Base-by-base conservation (phyloP, 2,329 filamentous ascomycete species). In the Bisporella sp. region DNA sequence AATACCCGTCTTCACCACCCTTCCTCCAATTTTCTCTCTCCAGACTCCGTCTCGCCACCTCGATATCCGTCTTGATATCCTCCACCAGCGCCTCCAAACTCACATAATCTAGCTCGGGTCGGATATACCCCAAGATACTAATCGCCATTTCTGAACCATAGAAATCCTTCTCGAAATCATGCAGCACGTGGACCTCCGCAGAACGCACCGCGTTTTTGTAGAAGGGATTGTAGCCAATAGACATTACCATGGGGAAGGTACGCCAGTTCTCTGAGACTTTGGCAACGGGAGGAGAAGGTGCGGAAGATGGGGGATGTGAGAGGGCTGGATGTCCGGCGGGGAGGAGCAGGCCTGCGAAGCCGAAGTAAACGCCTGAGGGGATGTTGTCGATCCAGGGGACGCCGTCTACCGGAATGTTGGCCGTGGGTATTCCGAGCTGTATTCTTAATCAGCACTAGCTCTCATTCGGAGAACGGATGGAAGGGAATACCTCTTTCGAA, bases 211-310 rank as follows among this genome's bases (percentile, higher is more conserved):
- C 84, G 75, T 99, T 97, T 67, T 91, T 90, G 78, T 96, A 99
- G 71, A 91, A 97, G 0, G 93, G 93, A 70, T 97, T 99, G 78
- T 91, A 97, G 42, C 93, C 93, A 58, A 96, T 92, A 54, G 83
- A 89, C 84, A 96, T 87, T 58, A 95, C 90, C 78, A 95, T 93
- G 1, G 89, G 89, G 68, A 85, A 89, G 50, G 93, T 73, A 42
- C 65, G 62, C 61, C 61, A 69, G 41, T 55, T 49, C 35, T 54
- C 50, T 7, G 49, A 49, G 5, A 28, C 12, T 44, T 31, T 39
- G n/a, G 42, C 30, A 8, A 47, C 45, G 12, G 58, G 52, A 51
- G 41, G 59, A 50, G 29, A 64, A 57, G 42, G 2, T 56, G 48
- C 11, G 53, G 35, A 21, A 48, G 59, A 49, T 13, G 53, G 49